Base-by-base conservation (phyloP, 306 rosid species). In the Prunus mume region DNA sequence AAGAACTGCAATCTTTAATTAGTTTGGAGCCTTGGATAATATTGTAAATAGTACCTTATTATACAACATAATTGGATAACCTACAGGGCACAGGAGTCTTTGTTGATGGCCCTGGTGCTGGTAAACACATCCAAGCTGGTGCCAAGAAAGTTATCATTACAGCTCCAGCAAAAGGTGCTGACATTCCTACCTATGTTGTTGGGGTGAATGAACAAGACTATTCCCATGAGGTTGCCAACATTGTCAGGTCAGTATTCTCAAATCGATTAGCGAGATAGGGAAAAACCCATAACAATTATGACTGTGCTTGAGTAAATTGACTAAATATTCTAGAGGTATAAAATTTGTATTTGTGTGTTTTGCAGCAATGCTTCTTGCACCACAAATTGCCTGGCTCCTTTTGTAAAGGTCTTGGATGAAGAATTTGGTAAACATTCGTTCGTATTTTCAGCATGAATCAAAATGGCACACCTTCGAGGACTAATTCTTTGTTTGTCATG, bases 161-260 rank as follows among this genome's bases (percentile, higher is more conserved):
- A 7, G 99, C 99, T 76, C 99, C 99, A 17, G 99, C 99, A 46
- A 96, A 96, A 83, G 99, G 99, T 75, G 99, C 93, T 49, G 99
- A 96, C 77, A 96, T 96, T 79, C 99, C 97, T 56, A 96, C 99
- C 43, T 96, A 96, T 34, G 99, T 96, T 68, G 68, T 89, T 3
- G 99, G 99, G 56, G 98, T 96, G 7, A 92, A 96, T 51, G 99
- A 96, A 77, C 69, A 87, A 57, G 99, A 88, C 81, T 96, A 96
- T 74, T 9, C 30, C 57, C 93, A 96, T 38, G 87, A 90, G 0
- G 92, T 91, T 13, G 27, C 97, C 54, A 46, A 92, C 89, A 96
- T 96, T 46, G 77, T 96, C 51, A 96, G 99, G 99, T 96, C 28
- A 1, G 79, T 79, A 25, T 34, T 66, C 47, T 50, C 54, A n/a